Base-by-base conservation (phyloP, 768 basidiomycete species). In the Scleroderma citrinum region DNA sequence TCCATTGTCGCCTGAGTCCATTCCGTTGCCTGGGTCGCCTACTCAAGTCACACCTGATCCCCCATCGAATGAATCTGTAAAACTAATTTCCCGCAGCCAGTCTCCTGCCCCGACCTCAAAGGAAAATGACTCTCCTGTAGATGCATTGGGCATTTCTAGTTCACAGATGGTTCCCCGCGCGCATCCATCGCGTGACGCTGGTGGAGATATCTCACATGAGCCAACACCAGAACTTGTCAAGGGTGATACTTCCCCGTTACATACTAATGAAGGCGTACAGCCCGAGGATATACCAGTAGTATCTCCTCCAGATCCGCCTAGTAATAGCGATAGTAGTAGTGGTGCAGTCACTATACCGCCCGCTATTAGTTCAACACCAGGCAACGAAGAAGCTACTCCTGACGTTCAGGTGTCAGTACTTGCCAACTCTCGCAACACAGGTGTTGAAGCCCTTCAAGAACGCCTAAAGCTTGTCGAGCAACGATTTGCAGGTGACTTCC, bases 381-480 rank as follows among this genome's bases (percentile, higher is more conserved):
- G 26, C 11, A 14, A n/a, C 16, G 23, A 5, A 10, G 14, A 14
- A 26, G n/a, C 24, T 11, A 4, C 13, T 14, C 39, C 39, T 23
- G 21, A 10, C 13, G 19, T 12, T 24, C 19, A 40, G 21, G 14
- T 12, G 23, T 16, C 24, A 23, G 40, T 29, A n/a, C 7, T 21
- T 30, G 19, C 8, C 39, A 12, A 44, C 52, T 16, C 47, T 14
- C 50, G 51, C 19, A 59, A 55, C 34, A 46, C 49, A 3, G 68
- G 73, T 49, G 65, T 86, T 6, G 87, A 87, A 47, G 70, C 68
- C 30, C 66, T 91, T 46, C 84, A 81, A 59, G 74, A 82, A 52
- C 76, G 80, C 37, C 67, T 92, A 49, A 82, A 76, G 59, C 70
- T 84, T 32, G 76, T 90, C 2, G 87, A 92, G 57, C 81, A 87